Evolutionary conservation across 1,284 basidiomycete species (phyloP).

Genomic region (Marasmius tenuissimus): DNA sequence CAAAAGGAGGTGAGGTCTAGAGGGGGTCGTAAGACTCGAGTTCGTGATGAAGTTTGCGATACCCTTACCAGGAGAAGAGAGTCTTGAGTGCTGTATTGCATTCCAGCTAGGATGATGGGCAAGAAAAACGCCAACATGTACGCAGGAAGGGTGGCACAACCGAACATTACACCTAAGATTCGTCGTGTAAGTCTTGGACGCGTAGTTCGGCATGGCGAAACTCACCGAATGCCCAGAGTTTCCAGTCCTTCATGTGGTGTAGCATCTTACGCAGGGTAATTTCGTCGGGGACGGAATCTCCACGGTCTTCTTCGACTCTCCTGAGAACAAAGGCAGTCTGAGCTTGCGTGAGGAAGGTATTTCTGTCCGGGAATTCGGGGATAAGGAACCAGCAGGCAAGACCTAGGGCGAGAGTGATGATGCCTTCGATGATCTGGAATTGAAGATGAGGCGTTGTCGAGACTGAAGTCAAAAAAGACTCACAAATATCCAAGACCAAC

Average conservation of each 20-base stretch:
- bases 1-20: neutral
- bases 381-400: constrained; percentile 4
- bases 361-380: constrained; percentile 11
- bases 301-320: constrained; percentile 9
- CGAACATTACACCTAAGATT: constrained; percentile 37
- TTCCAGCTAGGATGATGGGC: constrained; percentile 38
- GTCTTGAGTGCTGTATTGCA: constrained; percentile 32
- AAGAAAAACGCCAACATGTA: constrained; percentile 43
- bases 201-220: neutral
- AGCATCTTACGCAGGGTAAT: constrained; percentile 34
- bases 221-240: constrained; percentile 42
- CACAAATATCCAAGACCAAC: constrained; percentile 15
- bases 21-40: neutral
- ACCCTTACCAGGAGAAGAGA: constrained; percentile 31
- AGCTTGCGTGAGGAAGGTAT: constrained; percentile 7
- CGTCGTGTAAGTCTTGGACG: neutral
- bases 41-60: neutral
- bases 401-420: constrained; percentile 4
- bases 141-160: constrained; percentile 38
- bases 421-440: constrained; percentile 9
- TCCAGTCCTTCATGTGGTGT: constrained; percentile 42
- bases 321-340: constrained; percentile 4
- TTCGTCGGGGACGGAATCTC: constrained; percentile 31
- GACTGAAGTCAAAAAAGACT: neutral
- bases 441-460: neutral